Base-by-base conservation (phyloP, 1,284 basidiomycete genomes). In the Ustilago esculenta region DNA sequence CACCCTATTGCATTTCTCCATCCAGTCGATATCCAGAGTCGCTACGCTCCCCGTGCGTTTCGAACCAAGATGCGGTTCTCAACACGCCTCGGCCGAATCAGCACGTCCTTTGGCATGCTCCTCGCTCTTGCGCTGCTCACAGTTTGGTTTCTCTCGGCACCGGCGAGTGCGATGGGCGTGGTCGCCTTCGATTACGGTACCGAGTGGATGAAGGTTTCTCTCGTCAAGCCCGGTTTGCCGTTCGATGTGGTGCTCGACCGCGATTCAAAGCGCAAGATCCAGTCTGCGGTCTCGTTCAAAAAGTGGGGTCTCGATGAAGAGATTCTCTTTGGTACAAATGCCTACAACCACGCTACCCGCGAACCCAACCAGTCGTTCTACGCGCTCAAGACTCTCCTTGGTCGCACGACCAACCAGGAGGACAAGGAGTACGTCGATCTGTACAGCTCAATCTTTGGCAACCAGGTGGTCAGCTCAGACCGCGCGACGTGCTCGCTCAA, bases 211-310 rank as follows among this genome's bases (percentile, higher is more conserved):
- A 98, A 98, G 83, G 91, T 93, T 24, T 94, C 94, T 9, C 85
- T 98, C 63, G 91, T 98, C 87, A 95, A 95, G 80, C 95, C 95
- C 1, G 95, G 94, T 35, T 85, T 92, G 46, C 94, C 95, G 1
- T 96, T 98, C 77, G 95, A 99, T 83, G 92, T 99, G 27, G 86
- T 99, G 30, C 85, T 98, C 45, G 94, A 96, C 84, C 91, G 92
- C 81, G 95, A 98, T 82, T 95, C 92, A 35, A 98, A 97, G 84
- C 87, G 95, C 69, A 98, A 98, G 84, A 92, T 97, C 48, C 90
- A 91, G 74, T 88, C 91, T 20, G 88, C 90, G 1, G 97, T 76
- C 35, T 75, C 75, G 5, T 81, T 80, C 75, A 77, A 81, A 36
- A 64, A 75, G 33, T 72, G 68, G 55, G 73, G 64, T 29, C 40